Evolutionary conservation across 208 protist species (phyloP), one percentile per base, ranked within the genome.

Genomic region (Jaenimonas drosophilae): DNA sequence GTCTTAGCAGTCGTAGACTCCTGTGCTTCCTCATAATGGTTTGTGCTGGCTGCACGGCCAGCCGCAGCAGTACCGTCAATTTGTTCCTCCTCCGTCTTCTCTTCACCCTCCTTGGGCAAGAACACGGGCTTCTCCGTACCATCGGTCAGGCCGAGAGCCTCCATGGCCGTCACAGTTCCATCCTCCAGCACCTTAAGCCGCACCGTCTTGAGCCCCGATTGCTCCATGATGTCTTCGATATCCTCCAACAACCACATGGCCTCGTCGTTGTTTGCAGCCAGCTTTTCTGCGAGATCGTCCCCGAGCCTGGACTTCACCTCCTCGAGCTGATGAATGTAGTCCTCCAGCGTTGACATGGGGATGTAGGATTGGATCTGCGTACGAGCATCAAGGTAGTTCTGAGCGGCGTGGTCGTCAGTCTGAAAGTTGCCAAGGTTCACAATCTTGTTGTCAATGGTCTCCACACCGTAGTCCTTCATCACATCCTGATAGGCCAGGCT

Each of bases 381-480:
- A 24, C 82, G 73, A 2, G 70, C 70, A 26, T 71, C 62, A 20
- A 91, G 69, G 49, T 91, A 91, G 48, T 91, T 91, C 45, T 72
- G 76, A 12, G 75, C 69, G 36, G 86, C 82, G 21, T 76, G 63
- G 23, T 70, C 46, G 41, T 87, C 76, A 1, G 66, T 58, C 38
- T 91, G 82, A 41, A 82, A 84, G 58, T 91, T 91, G 0, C 82
- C 82, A 11, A 91, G 37, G 49, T 91, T 87, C 20, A 88, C 82
- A 34, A 91, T 80, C 33, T 82, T 55, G 49, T 88, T 88, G 51
- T 88, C 76, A 0, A 87, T 72, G 11, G 77, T 88, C 45, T 91
- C 76, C 27, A 91, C 75, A 25, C 82, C 82, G 55, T 86, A 88
- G 50, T 91, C 82, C 54, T 88, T 87, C 75, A 91, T 84, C 19